Evolutionary conservation across 371 early-diverging fungal species (phyloP), one percentile per base, ranked within the genome.

Genomic region (Circinella minor): DNA sequence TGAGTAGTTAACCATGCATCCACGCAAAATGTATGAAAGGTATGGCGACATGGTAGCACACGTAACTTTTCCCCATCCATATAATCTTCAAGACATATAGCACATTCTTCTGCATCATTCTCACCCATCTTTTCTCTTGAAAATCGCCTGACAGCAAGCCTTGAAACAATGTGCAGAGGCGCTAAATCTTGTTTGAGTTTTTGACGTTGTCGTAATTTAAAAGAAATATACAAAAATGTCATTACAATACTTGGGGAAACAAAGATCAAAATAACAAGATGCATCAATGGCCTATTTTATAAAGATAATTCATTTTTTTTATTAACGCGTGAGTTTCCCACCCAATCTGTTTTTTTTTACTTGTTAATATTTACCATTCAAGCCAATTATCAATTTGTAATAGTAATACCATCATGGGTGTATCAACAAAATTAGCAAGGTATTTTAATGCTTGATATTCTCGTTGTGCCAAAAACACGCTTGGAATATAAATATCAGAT

Each of bases 81-180:
- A 80, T 93, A 98, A 64, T 94, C 95, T 36, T 95, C 95, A 67
- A 98, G 81, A 81, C 99, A 99, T 55, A 99, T 95, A 34, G 93
- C 93, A 77, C 99, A 99, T 54, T 92, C 92, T 38, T 88, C 88
- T 18, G 89, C 87, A 38, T 92, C 94, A 57, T 85, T 83, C 20
- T 78, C 83, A 61, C 74, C 69, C 27, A 72, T 51, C 51, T 92
- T 91, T 62, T 88, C 80, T 10, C 74, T 69, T 54, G 76, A 81
- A 66, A 90, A 93, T 3, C 84, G 81, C 63, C 88, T 90, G 51
- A 82, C 75, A 0, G 88, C 86, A 51, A 94, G 74, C 62, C 80
- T 83, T 39, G 83, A 82, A 43, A 94, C 93, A 39, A 91, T 80
- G 36, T 88, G 84, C 3, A 74, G 70, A 2, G 93, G 91, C 1